Base-by-base conservation (phyloP, 768 basidiomycete species). In the Leccinum aurantiacum region DNA sequence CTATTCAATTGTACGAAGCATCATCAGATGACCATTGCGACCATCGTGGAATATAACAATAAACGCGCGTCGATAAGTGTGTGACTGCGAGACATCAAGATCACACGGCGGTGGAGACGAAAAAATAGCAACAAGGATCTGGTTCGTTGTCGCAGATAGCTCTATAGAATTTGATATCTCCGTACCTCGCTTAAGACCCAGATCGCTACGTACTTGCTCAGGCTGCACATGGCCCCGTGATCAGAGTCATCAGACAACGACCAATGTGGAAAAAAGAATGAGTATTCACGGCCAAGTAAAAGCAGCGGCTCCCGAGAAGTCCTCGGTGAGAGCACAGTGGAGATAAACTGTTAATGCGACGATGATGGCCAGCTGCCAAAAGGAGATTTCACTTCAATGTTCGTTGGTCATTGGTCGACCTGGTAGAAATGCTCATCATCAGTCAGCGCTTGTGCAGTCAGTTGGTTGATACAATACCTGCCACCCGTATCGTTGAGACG, bases 301-400 rank as follows among this genome's bases (percentile, higher is more conserved):
- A 53, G 48, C 29, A 11, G 15, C 22, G 19, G n/a, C 25, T 33
- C 37, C 15, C 29, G 41, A 54, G 38, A 33, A 48, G 24, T 29
- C 24, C 19, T 46, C 44, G 19, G 44, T 46, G n/a, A 19, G 38
- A 19, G 31, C 19, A 24, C 19, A 19, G n/a, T 35, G 47, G 51
- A 25, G 58, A 53, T 56, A 50, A 22, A 1, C 33, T 25, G 24
- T 52, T 54, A 60, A 24, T 10, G 49, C 58, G 58, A 60, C 9
- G 44, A 24, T 13, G 29, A 25, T 17, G 31, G 11, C 10, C 11
- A 46, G 5, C 31, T 27, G 17, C 38, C 29, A 11, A 22, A 33
- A 5, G 15, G 31, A 29, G 13, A 27, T 24, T 19, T n/a, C 19
- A 22, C 6, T 22, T 19, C 44, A 22, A 22, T 13, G 3, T 13